phyloP scores from a whole-genome alignment of 1,284 basidiomycete genomes.

The Sphaerobolus stellatus region DNA sequence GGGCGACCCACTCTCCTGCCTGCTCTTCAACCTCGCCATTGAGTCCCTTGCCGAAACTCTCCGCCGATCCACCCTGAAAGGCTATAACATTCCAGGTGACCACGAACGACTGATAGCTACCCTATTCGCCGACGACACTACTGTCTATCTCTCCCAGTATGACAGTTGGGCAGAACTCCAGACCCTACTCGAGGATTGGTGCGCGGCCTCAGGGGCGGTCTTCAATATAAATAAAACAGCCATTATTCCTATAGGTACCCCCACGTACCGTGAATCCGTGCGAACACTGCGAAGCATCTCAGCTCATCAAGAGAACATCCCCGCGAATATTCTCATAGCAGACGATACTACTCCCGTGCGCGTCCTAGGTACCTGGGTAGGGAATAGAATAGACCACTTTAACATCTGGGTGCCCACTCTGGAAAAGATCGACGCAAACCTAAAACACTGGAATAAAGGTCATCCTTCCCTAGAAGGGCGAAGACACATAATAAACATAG shows the following conservation, averaged over 20 bases:
- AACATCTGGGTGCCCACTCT: not conserved
- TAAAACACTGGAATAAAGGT: not conserved
- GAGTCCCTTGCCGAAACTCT: not conserved
- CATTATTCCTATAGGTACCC: not conserved
- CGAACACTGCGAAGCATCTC: not conserved
- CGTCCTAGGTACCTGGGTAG: not conserved
- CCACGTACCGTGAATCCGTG: not conserved
- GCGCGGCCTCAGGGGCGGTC: not conserved
- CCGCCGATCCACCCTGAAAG: not conserved
- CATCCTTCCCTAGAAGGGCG: not conserved
- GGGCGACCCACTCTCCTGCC: not conserved
- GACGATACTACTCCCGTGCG: not conserved
- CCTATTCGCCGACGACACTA: not conserved
- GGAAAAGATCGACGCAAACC: not conserved
- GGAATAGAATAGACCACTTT: not conserved
- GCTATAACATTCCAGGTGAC: not conserved
- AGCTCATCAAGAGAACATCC: not conserved
- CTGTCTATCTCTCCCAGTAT: not conserved
- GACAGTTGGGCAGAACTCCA: not conserved
- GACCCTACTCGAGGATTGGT: not conserved
- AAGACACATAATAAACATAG: not conserved
- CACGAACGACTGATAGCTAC: not conserved
- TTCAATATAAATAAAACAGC: not conserved
- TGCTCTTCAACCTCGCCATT: not conserved
- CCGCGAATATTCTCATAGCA: not conserved